A percentile compares a stretch with the other conserved stretches of the same genome.
Evolutionary conservation across 257 asterid genomes (phyloP).

Genomic region (Oldenlandia corymbosa): DNA sequence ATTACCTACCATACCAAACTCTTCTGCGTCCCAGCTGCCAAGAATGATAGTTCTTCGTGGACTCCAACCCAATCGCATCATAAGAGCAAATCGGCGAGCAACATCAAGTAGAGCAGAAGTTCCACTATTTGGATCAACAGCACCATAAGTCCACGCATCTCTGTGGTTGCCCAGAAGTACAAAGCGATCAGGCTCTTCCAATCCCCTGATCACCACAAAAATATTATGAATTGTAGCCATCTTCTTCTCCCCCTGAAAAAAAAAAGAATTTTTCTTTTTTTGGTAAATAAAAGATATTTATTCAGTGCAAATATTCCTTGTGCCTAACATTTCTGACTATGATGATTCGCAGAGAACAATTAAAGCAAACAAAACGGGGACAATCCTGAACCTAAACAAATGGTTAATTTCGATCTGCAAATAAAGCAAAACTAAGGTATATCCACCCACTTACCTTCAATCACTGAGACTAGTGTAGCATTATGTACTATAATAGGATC

Average conservation of each 20-base stretch:
- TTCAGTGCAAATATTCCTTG: not conserved
- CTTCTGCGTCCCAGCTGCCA: conserved; percentile 99
- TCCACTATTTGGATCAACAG: conserved; percentile 97
- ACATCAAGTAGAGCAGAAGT: conserved; percentile 90
- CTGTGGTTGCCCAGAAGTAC: conserved; percentile 89
- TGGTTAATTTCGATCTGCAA: no score
- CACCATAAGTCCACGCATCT: conserved; percentile 99
- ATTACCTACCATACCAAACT: conserved; percentile 99
- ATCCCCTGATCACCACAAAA: conserved; percentile 66
- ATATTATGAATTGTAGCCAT: conserved; percentile 63
- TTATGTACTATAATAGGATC: not conserved
- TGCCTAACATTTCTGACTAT: not conserved
- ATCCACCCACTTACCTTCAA: not conserved
- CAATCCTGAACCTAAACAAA: no score
- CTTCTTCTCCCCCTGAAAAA: conserved; percentile 66
- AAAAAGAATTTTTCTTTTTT: no score
- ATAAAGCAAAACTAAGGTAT: no score
- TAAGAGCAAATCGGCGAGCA: conserved; percentile 72
- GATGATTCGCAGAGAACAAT: not conserved
- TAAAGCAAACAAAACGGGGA: no score
- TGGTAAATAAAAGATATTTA: not conserved
- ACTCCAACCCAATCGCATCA: conserved; percentile 74
- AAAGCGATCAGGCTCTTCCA: conserved; percentile 73
- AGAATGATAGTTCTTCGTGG: conserved; percentile 80
- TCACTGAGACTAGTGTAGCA: not conserved